Evolutionary conservation across 2,329 filamentous ascomycete species (phyloP), one percentile per base, ranked within the genome.

Genomic region (Amauroascus verrucosus): DNA sequence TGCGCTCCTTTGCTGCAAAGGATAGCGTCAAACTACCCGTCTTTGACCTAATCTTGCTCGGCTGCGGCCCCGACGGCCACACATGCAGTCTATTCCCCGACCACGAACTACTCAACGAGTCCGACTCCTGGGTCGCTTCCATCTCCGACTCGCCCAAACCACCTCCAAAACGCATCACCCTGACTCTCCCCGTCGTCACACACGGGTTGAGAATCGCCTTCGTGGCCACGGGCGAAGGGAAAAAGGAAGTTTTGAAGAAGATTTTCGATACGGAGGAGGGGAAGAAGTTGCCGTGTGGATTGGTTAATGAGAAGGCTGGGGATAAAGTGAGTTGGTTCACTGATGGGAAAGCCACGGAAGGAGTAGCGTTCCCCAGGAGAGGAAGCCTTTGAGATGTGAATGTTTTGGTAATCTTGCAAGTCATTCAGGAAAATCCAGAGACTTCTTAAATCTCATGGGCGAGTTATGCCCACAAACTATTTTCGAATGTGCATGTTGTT

Each of bases 271-370:
- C 73, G 0, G 82, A 88, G 59, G 84, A 86, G 60, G 83, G 84
- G 7, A 72, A 76, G 40, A 83, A 80, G 33, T 75, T 97, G 56
- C 93, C 93, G 1, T 95, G 89, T 67, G 82, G 87, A 1, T 75
- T 97, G 59, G 84, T 98, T 64, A 98, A 98, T 68, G 81, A 86
- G 62, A 82, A 80, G 40, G 85, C 81, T 2, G 88, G 86, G 43
- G 89, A 95, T 59, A 85, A 88, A 63, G 88, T 89, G 65, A 93
- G 83, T 72, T 98, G 93, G 93, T 97, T 98, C 67, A 88, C 90
- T 41, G 93, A 97, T 67, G 78, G 83, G 64, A 76, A 86, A 3
- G 91, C 93, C 45, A 83, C 94, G 11, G 85, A 95, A 64, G 89
- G 88, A 3, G 87, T 98, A 11, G 75, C 77, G 56, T 96, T 88